phyloP scores from a whole-genome alignment of 2,329 filamentous ascomycete genomes.

The Herpotrichia juniperi region DNA sequence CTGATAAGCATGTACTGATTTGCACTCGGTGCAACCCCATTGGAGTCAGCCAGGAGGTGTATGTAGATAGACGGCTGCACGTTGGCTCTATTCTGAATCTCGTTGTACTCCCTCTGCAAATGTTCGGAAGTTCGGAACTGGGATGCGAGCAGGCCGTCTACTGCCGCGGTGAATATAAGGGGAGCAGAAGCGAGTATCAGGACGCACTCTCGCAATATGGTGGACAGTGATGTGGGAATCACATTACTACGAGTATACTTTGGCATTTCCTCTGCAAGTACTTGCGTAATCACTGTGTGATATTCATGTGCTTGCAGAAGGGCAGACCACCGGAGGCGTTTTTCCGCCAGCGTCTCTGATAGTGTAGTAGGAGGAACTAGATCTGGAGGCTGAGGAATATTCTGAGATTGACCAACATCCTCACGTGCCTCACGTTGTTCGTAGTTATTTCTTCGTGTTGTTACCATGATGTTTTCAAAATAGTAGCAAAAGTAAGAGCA shows the following conservation, averaged over 20 bases:
- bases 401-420: too few species aligned
- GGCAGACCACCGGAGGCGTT: slow-evolving; percentile 20
- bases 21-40: slow-evolving; percentile 27
- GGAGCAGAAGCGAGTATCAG: slow-evolving; percentile 35
- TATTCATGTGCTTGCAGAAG: slow-evolving; percentile 26
- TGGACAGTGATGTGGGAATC: slow-evolving; percentile 12
- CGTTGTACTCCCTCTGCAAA: slow-evolving; percentile 24
- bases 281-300: slow-evolving; percentile 27
- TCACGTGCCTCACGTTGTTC: too few species aligned
- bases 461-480: too few species aligned
- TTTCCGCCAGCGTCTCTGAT: slow-evolving; percentile 16
- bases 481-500: too few species aligned
- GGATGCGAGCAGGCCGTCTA: slow-evolving; percentile 28
- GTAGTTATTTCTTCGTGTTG: too few species aligned
- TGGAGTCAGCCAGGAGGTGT: slow-evolving; percentile 27
- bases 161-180: slow-evolving; percentile 26
- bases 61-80: slow-evolving; percentile 36
- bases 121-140: slow-evolving; percentile 14
- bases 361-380: neutral
- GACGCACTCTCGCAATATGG: slow-evolving; percentile 28
- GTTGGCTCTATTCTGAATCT: slow-evolving; percentile 24
- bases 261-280: slow-evolving; percentile 28
- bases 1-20: slow-evolving; percentile 29
- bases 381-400: neutral
- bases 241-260: slow-evolving; percentile 29